Percentiles rank a stretch among this genome's conserved stretches.
These are phyloP conservation scores for Zygosaccharomyces pseudobailii DNA, from an alignment of 1,139 yeast species.

Conservation along the genomic window DNA sequence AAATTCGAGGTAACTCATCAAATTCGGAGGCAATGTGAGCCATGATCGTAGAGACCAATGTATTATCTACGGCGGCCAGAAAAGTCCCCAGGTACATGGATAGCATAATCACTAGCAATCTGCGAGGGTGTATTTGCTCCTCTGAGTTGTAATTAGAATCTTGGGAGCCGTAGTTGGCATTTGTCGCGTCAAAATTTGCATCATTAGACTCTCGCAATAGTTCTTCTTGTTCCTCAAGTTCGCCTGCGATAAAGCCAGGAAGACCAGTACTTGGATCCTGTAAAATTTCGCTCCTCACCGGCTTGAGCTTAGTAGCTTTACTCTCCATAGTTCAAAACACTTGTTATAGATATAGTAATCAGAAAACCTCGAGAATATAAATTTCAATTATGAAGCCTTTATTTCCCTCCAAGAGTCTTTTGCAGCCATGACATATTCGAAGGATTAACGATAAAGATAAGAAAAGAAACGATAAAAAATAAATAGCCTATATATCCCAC, in stretches of 20 bases:
- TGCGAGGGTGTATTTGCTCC: conserved; percentile 7
- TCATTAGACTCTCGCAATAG: conserved; percentile 6
- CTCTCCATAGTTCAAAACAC: too few relatives aligned
- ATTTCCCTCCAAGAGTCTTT: background rate
- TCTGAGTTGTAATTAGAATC: background rate
- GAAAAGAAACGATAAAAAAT: too few relatives aligned
- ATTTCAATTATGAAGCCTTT: too few relatives aligned
- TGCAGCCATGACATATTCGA: background rate
- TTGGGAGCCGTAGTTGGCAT: conserved; percentile 4
- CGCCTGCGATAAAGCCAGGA: conserved; percentile 33
- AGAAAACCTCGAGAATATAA: too few relatives aligned
- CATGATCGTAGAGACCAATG: conserved; percentile 56
- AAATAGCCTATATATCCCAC: conserved; percentile 23
- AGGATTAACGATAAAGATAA: too few relatives aligned
- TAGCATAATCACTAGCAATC: conserved; percentile 29
- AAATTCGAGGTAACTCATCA: conserved; percentile 46
- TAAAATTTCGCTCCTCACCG: conserved; percentile 11
- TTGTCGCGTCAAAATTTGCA: background rate
- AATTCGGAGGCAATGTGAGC: conserved; percentile 61
- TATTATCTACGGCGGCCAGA: conserved; percentile 58
- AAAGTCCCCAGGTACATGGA: conserved; percentile 48
- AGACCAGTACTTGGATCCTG: conserved; percentile 28
- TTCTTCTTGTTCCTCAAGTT: conserved; percentile 27
- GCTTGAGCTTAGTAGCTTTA: background rate
- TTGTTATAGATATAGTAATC: too few relatives aligned